phyloP scores from a whole-genome alignment of 2,329 filamentous ascomycete species.

The Emydomyces testavorans region DNA sequence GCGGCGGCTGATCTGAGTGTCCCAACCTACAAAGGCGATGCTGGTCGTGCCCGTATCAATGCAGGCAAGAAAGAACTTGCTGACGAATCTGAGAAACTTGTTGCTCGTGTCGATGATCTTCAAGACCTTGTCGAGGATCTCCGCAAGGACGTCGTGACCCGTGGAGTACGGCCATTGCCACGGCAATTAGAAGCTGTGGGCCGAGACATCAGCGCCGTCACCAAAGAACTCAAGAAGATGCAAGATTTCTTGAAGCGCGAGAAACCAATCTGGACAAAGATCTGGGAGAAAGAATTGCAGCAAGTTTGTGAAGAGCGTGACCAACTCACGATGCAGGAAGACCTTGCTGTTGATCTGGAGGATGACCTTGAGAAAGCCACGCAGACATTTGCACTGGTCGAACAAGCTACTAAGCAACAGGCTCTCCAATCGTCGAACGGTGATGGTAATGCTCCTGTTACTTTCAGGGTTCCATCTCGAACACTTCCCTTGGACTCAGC shows the following conservation, averaged over 20 bases:
- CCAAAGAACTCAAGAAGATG: slow-evolving; percentile 83
- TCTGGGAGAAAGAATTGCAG: slow-evolving; percentile 96
- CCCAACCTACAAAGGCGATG: slow-evolving; percentile 61
- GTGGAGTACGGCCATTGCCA: slow-evolving; percentile 81
- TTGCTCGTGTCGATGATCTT: slow-evolving; percentile 88
- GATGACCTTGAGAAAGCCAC: slow-evolving; percentile 92
- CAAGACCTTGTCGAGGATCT: slow-evolving; percentile 94
- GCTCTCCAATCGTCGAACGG: slow-evolving; percentile 52
- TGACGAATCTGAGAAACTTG: slow-evolving; percentile 77
- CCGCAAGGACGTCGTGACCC: slow-evolving; percentile 87
- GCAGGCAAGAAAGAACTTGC: slow-evolving; percentile 77
- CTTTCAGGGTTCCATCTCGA: slow-evolving; percentile 43
- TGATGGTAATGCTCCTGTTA: slow-evolving; percentile 29
- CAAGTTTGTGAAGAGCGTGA: slow-evolving; percentile 92
- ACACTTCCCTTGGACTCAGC: slow-evolving; percentile 40
- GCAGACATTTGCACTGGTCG: slow-evolving; percentile 86
- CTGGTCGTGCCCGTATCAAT: slow-evolving; percentile 76
- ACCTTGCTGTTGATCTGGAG: slow-evolving; percentile 79
- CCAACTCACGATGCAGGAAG: slow-evolving; percentile 90
- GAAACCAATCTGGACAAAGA: slow-evolving; percentile 96
- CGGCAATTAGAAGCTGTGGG: slow-evolving; percentile 79
- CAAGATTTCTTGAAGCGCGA: slow-evolving; percentile 78
- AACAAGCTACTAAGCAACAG: slow-evolving; percentile 97
- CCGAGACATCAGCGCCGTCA: slow-evolving; percentile 72
- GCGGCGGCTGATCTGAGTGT: slow-evolving; percentile 58